Conservation (phyloP, 306 rosid genomes). For the Cucurbita maxima region DNA sequence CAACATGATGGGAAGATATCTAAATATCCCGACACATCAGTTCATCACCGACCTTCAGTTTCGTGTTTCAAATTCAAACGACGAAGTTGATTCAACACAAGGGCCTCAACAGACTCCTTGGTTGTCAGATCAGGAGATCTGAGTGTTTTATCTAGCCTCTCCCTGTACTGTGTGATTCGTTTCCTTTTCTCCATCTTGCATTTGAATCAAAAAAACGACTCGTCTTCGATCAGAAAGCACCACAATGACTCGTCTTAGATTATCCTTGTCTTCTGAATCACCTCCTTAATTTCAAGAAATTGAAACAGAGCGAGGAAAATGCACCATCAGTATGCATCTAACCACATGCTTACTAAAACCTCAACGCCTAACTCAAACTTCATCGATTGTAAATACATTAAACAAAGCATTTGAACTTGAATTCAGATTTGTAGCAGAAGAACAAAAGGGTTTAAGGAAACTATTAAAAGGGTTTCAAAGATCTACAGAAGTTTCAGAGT, state of each 20-base stretch:
- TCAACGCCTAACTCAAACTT: background rate
- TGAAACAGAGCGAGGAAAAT: background rate
- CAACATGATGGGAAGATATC: background rate
- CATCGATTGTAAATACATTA: background rate
- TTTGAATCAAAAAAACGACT: constrained; percentile 10
- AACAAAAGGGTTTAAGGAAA: background rate
- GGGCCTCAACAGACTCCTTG: constrained; percentile 32
- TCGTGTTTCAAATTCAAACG: constrained; percentile 27
- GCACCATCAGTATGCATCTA: background rate
- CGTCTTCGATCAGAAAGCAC: constrained; percentile 13
- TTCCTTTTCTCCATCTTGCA: constrained; percentile 43
- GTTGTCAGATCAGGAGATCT: constrained; percentile 51
- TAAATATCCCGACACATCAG: background rate
- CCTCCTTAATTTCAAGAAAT: background rate
- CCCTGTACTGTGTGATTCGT: constrained; percentile 58
- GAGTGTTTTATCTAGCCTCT: constrained; percentile 61
- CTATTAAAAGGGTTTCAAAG: background rate
- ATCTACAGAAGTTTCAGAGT: background rate
- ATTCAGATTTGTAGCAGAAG: background rate
- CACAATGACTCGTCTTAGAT: no score
- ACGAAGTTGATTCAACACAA: constrained; percentile 46
- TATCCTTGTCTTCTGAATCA: background rate
- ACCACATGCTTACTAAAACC: background rate
- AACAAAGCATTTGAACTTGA: background rate
- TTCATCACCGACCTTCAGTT: constrained; percentile 32